Conservation (phyloP, 257 asterid species). For the Agastache rugosa region DNA sequence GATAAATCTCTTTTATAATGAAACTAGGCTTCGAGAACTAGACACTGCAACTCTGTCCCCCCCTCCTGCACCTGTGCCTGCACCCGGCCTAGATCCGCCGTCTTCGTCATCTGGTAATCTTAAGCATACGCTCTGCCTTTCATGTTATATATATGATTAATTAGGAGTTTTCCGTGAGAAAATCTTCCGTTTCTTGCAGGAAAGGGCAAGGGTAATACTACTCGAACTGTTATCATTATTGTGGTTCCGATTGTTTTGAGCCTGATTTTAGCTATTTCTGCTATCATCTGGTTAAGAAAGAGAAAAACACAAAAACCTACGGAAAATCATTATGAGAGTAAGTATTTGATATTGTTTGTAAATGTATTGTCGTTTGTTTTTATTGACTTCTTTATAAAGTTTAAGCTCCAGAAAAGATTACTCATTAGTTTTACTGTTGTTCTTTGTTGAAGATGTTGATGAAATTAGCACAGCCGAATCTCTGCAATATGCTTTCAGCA, state of each 20-base stretch:
- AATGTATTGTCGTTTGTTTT: neutral
- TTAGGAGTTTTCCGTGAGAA: too few relatives aligned
- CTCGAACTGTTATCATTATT: constrained; percentile 12
- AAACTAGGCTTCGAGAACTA: constrained; percentile 36
- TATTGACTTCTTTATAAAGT: too few relatives aligned
- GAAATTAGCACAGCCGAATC: constrained; percentile 35
- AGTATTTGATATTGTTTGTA: constrained; percentile 10
- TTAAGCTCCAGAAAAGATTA: neutral
- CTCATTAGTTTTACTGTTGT: neutral
- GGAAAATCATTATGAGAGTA: constrained; percentile 19
- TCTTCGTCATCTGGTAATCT: constrained; percentile 21
- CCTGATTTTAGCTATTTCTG: constrained; percentile 1
- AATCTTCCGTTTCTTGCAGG: constrained; percentile 20
- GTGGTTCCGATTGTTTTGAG: constrained; percentile 30
- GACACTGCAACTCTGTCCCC: neutral
- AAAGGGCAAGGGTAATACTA: neutral
- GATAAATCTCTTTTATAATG: constrained; percentile 24
- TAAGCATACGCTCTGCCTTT: too few relatives aligned
- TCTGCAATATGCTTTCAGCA: constrained; percentile 33
- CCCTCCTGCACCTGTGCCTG: neutral
- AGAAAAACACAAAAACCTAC: neutral
- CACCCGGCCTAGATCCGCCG: constrained; percentile 15
- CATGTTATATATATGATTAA: too few relatives aligned
- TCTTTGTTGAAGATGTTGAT: neutral
- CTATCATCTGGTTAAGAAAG: constrained; percentile 22